A percentile compares a stretch with the other conserved stretches of the same genome.
phyloP scores from a whole-genome alignment of 225 moss, liverwort and hornwort species.

The Marchantia polymorpha region DNA sequence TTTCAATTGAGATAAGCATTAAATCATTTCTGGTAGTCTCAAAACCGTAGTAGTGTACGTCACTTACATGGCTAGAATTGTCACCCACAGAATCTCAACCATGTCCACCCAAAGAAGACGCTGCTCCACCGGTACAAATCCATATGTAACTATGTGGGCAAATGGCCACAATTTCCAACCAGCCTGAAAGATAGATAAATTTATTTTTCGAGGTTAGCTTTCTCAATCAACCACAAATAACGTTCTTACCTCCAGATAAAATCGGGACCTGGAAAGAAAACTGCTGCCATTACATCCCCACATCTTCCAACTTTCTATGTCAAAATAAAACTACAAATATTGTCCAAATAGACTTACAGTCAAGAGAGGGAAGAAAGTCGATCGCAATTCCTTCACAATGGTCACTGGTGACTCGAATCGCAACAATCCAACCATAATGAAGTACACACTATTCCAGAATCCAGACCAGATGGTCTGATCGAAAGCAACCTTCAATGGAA shows the following conservation, averaged over 20 bases:
- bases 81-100: slow-evolving; percentile 56
- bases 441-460: slow-evolving; percentile 85
- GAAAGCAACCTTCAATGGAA: slow-evolving; percentile 73
- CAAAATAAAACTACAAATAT: not conserved
- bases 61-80: slow-evolving; percentile 44
- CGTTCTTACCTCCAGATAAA: not conserved
- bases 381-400: slow-evolving; percentile 58
- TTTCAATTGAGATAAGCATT: not conserved
- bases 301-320: not conserved
- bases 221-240: not conserved
- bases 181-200: slow-evolving; percentile 43
- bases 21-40: not conserved
- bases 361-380: slow-evolving; percentile 63
- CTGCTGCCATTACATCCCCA: too few species aligned
- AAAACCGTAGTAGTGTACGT: too few species aligned
- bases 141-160: slow-evolving; percentile 49
- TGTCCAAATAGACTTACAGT: slow-evolving; percentile 33
- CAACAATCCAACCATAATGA: slow-evolving; percentile 57
- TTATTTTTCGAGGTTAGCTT: not conserved
- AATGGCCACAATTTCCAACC: slow-evolving; percentile 83
- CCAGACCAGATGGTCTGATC: slow-evolving; percentile 89
- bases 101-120: slow-evolving; percentile 56
- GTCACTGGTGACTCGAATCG: slow-evolving; percentile 65
- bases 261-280: too few species aligned
- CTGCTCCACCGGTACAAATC: slow-evolving; percentile 49